Percentiles rank a stretch among this genome's conserved stretches.
Evolutionary conservation across 331 rosid genomes (phyloP).

Genomic region (Acacia pycnantha): DNA sequence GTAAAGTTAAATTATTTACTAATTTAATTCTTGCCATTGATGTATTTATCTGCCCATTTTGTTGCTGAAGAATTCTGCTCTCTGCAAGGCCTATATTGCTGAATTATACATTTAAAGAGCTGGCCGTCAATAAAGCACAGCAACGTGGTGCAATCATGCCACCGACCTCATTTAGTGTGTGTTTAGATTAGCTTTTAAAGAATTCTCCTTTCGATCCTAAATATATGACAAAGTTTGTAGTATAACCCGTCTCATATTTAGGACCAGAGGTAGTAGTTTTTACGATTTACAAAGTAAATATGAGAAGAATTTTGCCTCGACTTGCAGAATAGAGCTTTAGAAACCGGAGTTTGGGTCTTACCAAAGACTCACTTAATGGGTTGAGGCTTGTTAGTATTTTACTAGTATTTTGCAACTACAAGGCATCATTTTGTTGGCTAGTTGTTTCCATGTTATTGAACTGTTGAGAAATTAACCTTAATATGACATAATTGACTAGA

Average conservation of each 20-base stretch:
- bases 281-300: too few relatives aligned
- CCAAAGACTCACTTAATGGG: too few relatives aligned
- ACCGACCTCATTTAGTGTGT: not conserved
- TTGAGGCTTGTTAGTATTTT: too few relatives aligned
- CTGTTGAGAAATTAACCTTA: not conserved
- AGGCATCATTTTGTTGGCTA: not conserved
- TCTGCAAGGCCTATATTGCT: not conserved
- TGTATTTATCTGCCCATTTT: not conserved
- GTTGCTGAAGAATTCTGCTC: not conserved
- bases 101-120: not conserved
- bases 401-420: too few relatives aligned
- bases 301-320: too few relatives aligned
- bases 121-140: not conserved
- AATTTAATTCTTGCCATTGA: not conserved
- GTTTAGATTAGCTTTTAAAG: too few relatives aligned
- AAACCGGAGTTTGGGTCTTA: too few relatives aligned
- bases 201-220: too few relatives aligned
- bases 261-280: too few relatives aligned
- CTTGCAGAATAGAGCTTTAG: too few relatives aligned
- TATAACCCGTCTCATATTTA: too few relatives aligned
- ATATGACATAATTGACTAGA: not conserved
- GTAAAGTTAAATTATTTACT: conserved; percentile 21
- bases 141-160: not conserved
- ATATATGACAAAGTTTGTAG: too few relatives aligned
- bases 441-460: not conserved